Base-by-base conservation (phyloP, 495 filamentous ascomycete species). In the Ramalina peruviana region DNA sequence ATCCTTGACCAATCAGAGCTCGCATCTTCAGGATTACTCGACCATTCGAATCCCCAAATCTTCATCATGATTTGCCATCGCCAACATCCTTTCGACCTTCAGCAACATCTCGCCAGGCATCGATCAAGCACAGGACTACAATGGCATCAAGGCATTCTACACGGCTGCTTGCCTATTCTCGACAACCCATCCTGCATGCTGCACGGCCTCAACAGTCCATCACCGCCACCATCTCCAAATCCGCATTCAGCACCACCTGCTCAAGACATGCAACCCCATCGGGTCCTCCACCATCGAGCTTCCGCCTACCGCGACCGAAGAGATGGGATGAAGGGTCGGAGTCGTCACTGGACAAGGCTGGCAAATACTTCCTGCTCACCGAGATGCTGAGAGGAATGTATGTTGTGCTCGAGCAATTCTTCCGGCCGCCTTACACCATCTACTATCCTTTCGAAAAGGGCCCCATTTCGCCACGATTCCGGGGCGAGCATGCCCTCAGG, bases 371-470 rank as follows among this genome's bases (percentile, higher is more conserved):
- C 67, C 76, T 97, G 54, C 63, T 97, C 74, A 83, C 84, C 6
- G 92, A 98, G 74, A 92, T 98, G 81, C 68, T 86, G 63, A 79
- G 92, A 59, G 92, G 92, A 65, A 96, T 98, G 93, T 97, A 94
- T 62, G 85, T 97, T 46, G 81, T 92, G 65, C 62, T 98, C 66
- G 92, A 98, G 78, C 90, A 98, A 71, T 98, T 83, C 77, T 98
- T 98, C 74, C 71, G 92, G 63, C 85, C 92, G 64, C 92, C 92
- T 43, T 96, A 97, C 64, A 98, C 92, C 16, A 98, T 98, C 63
- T 94, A 82, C 72, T 98, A 98, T 62, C 92, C 92, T 30, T 98
- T 95, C 69, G 92, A 98, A 64, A 98, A 98, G 76, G 92, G 92
- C 37, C 92, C 92, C 43, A 95, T 98, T 62, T 96, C 92, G 19